Conservation (phyloP, 768 basidiomycete species). For the Mycena sanguinolenta region DNA sequence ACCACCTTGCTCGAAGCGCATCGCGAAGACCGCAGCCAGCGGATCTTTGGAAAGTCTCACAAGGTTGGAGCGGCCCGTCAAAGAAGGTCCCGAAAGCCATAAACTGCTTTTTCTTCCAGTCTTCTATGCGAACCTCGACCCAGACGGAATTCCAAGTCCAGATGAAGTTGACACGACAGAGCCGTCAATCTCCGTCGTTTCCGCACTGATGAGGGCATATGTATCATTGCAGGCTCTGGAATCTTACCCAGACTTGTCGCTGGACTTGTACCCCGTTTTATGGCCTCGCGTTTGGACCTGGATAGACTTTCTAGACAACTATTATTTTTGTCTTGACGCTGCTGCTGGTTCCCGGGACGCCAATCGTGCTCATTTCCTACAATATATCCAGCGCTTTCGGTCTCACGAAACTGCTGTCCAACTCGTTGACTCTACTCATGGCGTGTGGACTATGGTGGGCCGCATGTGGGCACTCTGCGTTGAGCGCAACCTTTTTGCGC, state of each 20-base stretch:
- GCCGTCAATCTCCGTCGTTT: constrained; percentile 1
- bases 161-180: constrained; percentile 12
- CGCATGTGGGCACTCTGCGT: constrained; percentile 12
- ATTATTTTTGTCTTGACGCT: not conserved
- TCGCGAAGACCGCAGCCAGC: constrained; percentile 14
- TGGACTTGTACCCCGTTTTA: not conserved
- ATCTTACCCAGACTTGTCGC: not conserved
- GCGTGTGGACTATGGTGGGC: constrained; percentile 21
- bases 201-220: constrained; percentile 10
- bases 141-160: not conserved
- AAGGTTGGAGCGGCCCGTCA: not conserved
- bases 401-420: not conserved
- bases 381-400: not conserved
- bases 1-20: not conserved
- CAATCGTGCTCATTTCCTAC: constrained; percentile 12
- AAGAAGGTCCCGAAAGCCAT: not conserved
- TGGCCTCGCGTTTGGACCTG: constrained; percentile 17
- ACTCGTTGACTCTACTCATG: constrained; percentile 5
- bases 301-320: constrained; percentile 7
- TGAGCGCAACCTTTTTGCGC: not conserved
- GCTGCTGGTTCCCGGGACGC: not conserved
- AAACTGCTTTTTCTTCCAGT: constrained; percentile 9
- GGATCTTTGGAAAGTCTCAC: constrained; percentile 14
- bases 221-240: constrained; percentile 9
- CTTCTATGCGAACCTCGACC: constrained; percentile 14